Evolutionary conservation across 495 filamentous ascomycete genomes (phyloP).

Genomic region (Penicillium salamii): DNA sequence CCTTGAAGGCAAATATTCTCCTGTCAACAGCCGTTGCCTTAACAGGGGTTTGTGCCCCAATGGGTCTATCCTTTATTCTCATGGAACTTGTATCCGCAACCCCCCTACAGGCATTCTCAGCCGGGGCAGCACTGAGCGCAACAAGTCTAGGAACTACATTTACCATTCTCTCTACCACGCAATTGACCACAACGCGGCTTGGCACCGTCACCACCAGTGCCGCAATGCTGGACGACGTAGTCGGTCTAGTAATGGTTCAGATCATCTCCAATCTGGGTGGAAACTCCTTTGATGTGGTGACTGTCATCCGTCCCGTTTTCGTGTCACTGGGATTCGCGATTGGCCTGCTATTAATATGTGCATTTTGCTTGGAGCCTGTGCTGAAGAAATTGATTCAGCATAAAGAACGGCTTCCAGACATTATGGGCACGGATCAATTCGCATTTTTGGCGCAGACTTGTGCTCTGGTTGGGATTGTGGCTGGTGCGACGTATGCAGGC

Average conservation of each 20-base stretch:
- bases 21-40: slow-evolving; percentile 60
- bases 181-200: slow-evolving; percentile 56
- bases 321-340: slow-evolving; percentile 57
- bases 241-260: slow-evolving; percentile 77
- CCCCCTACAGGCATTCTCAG: slow-evolving; percentile 64
- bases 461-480: slow-evolving; percentile 53
- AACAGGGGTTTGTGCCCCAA: slow-evolving; percentile 62
- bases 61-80: slow-evolving; percentile 66
- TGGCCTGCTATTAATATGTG: slow-evolving; percentile 43
- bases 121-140: slow-evolving; percentile 72
- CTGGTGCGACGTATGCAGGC: slow-evolving; percentile 58
- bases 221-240: slow-evolving; percentile 82
- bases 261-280: slow-evolving; percentile 53
- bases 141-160: slow-evolving; percentile 81
- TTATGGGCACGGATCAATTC: slow-evolving; percentile 21
- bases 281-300: slow-evolving; percentile 35
- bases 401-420: slow-evolving; percentile 10
- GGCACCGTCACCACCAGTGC: slow-evolving; percentile 68
- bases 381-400: slow-evolving; percentile 9
- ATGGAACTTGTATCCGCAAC: slow-evolving; percentile 37
- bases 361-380: slow-evolving; percentile 41
- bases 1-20: slow-evolving; percentile 57
- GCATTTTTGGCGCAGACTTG: slow-evolving; percentile 39
- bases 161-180: slow-evolving; percentile 60
- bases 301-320: slow-evolving; percentile 55